phyloP scores from a whole-genome alignment of 176 grass and related monocot genomes.

The Pontederia crassipes region DNA sequence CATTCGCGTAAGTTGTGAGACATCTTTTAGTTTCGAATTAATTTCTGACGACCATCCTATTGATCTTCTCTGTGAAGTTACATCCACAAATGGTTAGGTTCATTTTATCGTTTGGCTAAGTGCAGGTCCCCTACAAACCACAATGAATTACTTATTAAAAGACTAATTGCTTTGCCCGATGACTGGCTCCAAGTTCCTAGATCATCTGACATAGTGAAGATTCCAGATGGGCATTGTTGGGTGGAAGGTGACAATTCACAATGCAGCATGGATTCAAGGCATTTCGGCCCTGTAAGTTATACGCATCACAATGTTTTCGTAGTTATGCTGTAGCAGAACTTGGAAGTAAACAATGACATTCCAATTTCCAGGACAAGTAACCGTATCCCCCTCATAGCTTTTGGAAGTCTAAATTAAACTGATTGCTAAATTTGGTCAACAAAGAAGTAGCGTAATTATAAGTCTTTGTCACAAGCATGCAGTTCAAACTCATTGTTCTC shows the following conservation, averaged over 20 bases:
- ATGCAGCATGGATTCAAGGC: conserved; percentile 45
- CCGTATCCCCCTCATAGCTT: too few relatives aligned
- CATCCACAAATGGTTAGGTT: not conserved
- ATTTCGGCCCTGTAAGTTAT: conserved; percentile 53
- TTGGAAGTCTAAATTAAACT: too few relatives aligned
- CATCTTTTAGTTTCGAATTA: not conserved
- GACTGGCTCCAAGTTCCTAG: conserved; percentile 71
- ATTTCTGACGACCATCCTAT: not conserved
- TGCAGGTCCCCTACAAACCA: conserved; percentile 41
- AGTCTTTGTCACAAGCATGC: too few relatives aligned
- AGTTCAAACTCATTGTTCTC: too few relatives aligned
- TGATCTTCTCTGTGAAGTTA: not conserved
- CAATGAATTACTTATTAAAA: conserved; percentile 22
- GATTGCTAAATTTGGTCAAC: too few relatives aligned
- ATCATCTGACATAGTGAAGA: conserved; percentile 37
- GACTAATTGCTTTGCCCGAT: conserved; percentile 61
- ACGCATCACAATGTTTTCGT: too few relatives aligned
- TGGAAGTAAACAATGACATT: too few relatives aligned
- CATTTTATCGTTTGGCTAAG: not conserved
- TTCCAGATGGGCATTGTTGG: conserved; percentile 70
- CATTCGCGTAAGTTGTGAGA: conserved; percentile 38
- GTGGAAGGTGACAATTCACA: conserved; percentile 66
- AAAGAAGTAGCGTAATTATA: too few relatives aligned
- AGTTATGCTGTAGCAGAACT: too few relatives aligned
- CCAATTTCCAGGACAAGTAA: too few relatives aligned